These are phyloP conservation scores for Rhynchosporium graminicola DNA, from an alignment of 2,329 filamentous ascomycete genomes.

Conservation along the genomic window DNA sequence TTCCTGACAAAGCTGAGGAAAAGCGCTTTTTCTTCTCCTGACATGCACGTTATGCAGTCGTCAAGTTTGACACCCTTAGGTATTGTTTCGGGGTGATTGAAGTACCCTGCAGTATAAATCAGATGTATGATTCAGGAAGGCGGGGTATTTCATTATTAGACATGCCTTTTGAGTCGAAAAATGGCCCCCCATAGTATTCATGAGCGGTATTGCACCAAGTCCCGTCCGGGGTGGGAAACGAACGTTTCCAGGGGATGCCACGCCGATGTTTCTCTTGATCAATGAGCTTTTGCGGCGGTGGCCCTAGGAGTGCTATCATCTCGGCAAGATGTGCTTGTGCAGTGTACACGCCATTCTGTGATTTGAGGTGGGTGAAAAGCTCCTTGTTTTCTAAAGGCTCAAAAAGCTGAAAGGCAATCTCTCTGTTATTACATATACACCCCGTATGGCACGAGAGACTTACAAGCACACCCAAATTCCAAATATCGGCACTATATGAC, in stretches of 20 bases:
- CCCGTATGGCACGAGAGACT: conserved; percentile 14
- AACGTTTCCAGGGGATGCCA: conserved; percentile 11
- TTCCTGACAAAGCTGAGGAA: conserved; percentile 20
- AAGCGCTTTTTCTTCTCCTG: conserved; percentile 15
- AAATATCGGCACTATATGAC: conserved; percentile 42
- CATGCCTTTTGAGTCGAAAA: conserved; percentile 18
- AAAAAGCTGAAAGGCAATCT: conserved; percentile 23
- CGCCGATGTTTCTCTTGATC: conserved; percentile 14
- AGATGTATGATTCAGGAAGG: not conserved
- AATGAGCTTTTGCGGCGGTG: conserved; percentile 23
- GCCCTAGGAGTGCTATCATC: conserved; percentile 29
- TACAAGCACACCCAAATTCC: conserved; percentile 42
- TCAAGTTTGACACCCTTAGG: conserved; percentile 12
- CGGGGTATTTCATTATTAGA: conserved; percentile 2
- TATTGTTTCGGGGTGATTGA: conserved; percentile 8
- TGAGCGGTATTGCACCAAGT: conserved; percentile 15
- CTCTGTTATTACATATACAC: conserved; percentile 10
- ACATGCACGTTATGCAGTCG: conserved; percentile 12
- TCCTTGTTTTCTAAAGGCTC: conserved; percentile 29
- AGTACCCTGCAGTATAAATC: conserved; percentile 2
- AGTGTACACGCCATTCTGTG: conserved; percentile 22
- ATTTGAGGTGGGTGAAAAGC: conserved; percentile 26
- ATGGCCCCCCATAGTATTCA: conserved; percentile 19
- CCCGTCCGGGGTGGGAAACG: conserved; percentile 7
- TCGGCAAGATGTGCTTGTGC: conserved; percentile 29